These are phyloP conservation scores for Phytophthora pistaciae DNA, from an alignment of 352 stramenopile genomes.

Conservation along the genomic window DNA sequence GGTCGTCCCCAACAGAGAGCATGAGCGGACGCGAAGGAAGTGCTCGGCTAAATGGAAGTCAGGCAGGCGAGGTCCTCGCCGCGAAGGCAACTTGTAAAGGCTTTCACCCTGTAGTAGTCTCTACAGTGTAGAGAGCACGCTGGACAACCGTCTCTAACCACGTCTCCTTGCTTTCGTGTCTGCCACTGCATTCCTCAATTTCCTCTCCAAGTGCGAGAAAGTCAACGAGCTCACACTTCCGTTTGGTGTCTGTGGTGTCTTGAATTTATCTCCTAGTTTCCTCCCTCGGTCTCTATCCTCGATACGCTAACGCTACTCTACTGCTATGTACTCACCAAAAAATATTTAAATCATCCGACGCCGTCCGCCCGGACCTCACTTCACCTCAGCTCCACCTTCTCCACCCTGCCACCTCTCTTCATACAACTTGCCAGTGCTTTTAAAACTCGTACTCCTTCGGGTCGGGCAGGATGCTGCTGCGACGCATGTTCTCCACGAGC, in stretches of 20 bases:
- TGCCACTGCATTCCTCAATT: neutral
- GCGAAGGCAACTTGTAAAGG: constrained; percentile 7
- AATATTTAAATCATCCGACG: constrained; percentile 40
- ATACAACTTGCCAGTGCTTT: neutral
- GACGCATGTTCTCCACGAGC: constrained; percentile 46
- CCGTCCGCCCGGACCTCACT: constrained; percentile 1
- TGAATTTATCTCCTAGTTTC: constrained; percentile 20
- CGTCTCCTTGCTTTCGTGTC: neutral
- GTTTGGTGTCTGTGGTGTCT: constrained; percentile 30
- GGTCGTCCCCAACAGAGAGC: constrained; percentile 11
- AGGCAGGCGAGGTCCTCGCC: neutral
- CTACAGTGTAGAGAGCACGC: neutral
- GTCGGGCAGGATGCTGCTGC: constrained; percentile 55
- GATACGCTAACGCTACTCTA: constrained; percentile 35
- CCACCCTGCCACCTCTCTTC: neutral
- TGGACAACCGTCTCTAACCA: neutral
- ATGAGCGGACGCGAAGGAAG: constrained; percentile 2
- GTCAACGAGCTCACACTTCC: neutral
- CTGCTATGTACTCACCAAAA: constrained; percentile 37
- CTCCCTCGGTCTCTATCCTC: constrained; percentile 22
- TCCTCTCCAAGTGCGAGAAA: too few relatives aligned
- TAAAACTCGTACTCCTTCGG: constrained; percentile 71
- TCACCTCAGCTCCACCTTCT: neutral
- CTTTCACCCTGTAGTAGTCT: neutral
- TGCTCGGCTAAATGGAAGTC: too few relatives aligned